Evolutionary conservation across 2,329 filamentous ascomycete genomes (phyloP), one percentile per base, ranked within the genome.

Genomic region (Pseudocercospora cruenta): DNA sequence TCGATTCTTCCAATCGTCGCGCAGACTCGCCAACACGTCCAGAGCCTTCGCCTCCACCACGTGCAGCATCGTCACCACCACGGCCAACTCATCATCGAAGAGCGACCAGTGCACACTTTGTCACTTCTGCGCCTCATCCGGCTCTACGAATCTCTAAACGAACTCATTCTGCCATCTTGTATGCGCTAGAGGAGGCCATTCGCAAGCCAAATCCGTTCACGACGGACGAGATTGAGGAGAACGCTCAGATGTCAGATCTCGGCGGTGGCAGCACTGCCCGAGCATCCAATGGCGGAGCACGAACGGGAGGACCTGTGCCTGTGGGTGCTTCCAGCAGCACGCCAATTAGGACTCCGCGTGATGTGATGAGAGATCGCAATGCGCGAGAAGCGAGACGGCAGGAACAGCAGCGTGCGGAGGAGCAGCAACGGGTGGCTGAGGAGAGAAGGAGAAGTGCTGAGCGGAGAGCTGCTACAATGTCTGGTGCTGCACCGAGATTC

Each of bases 191-290:
- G 83, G 93, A 96, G 82, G 93, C 92, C 43, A 86, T 98, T 71
- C 90, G 94, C 72, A 87, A 90, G 55, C 93, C 94, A 1, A 87
- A 93, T 71, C 83, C 88, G 58, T 96, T 98, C 80, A 96, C 93
- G 8, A 86, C 91, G 24, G 93, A 97, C 79, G 82, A 90, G 72
- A 86, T 90, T 67, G 95, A 99, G 84, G 92, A 96, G 83, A 91
- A 92, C 86, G 92, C 94, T 72, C 87, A 88, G 75, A 98, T 99
- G 94, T 91, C 94, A 73, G 94, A 97, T 78, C 84, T 97, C 73
- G 85, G 87, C 75, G 86, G 88, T 76, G 68, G 68, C 58, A 70
- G 63, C 60, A 64, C 69, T 51, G 67, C 62, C 67, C 84, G 85
- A 64, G 80, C 80, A 72, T 80, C 82, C 73, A 87, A 88, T 83